phyloP scores from a whole-genome alignment of 805 yeast species.

The Barnettozyma siamensis region DNA sequence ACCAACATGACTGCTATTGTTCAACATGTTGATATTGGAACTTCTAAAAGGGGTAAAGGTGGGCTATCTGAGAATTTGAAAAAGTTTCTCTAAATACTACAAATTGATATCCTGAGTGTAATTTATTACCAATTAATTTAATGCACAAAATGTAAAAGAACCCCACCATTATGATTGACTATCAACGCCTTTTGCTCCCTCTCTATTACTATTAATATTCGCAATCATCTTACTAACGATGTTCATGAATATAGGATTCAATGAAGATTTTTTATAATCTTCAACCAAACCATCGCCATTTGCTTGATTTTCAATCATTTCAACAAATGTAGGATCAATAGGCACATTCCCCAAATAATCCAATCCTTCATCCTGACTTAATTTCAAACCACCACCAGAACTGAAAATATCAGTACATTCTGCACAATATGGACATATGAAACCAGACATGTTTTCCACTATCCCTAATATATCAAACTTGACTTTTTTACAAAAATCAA shows the following conservation, averaged over 20 bases:
- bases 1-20: background rate
- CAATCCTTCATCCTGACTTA: constrained; percentile 58
- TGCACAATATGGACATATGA: constrained; percentile 87
- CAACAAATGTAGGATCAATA: constrained; percentile 87
- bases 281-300: constrained; percentile 28
- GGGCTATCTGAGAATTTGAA: constrained; percentile 9
- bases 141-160: too few relatives aligned
- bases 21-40: background rate
- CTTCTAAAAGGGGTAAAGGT: background rate
- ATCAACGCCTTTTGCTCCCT: background rate
- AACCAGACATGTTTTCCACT: constrained; percentile 96
- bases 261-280: constrained; percentile 29
- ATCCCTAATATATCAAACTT: constrained; percentile 76
- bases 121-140: too few relatives aligned
- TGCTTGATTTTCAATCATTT: constrained; percentile 63
- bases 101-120: too few relatives aligned
- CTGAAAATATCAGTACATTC: constrained; percentile 92
- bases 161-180: background rate
- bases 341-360: constrained; percentile 85
- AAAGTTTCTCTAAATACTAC: constrained; percentile 4
- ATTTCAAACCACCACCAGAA: constrained; percentile 79
- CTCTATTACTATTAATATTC: constrained; percentile 21
- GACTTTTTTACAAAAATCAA: constrained; percentile 86
- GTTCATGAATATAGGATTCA: constrained; percentile 36
- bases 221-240: constrained; percentile 35